Evolutionary conservation across 2,329 filamentous ascomycete genomes (phyloP), one percentile per base, ranked within the genome.

Genomic region (Colletotrichum sp.): DNA sequence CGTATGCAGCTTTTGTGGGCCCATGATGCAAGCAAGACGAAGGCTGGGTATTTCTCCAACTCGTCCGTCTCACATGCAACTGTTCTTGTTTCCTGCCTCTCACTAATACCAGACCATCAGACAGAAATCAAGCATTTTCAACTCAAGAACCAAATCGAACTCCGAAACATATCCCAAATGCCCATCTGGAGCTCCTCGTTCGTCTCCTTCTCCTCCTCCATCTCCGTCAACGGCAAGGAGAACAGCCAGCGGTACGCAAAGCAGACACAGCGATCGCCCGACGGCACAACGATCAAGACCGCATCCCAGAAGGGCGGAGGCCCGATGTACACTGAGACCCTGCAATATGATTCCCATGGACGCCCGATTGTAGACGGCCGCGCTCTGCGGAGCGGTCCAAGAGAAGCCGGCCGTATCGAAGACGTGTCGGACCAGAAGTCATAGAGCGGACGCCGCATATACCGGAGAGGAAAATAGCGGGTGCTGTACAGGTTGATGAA

Each of bases 121-220:
- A 57, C 1, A 39, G 0, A 18, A 18, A 18, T 3, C 36, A 18
- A 39, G 36, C 36, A 3, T 9, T 39, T 39, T 39, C 16, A 10
- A 3, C 36, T 60, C 26, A 1, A 60, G 1, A 60, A n/a, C 26
- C 26, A 15, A 9, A 26, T 8, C 26, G 26, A 60, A 60, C 9
- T 6, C 13, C 9, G 16, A 21, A 13, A 21, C 52, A 15, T 24
- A 3, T 12, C 6, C 0, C 32, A 30, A 16, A 57, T 64, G 62
- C 62, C 62, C 9, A 12, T 73, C 10, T 73, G 32, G n/a, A 64
- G 66, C 57, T 52, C 73, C 6, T 69, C 73, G 1, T 73, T 49
- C n/a, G n/a, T 76, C 1, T 76, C 73, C 59, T 69, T 76, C 34
- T 76, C 70, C 44, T 73, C 73, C 6, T 69, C 73, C 13, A 6